These are phyloP conservation scores for Centella asiatica DNA, from an alignment of 129 eudicot species.

Conservation along the genomic window DNA sequence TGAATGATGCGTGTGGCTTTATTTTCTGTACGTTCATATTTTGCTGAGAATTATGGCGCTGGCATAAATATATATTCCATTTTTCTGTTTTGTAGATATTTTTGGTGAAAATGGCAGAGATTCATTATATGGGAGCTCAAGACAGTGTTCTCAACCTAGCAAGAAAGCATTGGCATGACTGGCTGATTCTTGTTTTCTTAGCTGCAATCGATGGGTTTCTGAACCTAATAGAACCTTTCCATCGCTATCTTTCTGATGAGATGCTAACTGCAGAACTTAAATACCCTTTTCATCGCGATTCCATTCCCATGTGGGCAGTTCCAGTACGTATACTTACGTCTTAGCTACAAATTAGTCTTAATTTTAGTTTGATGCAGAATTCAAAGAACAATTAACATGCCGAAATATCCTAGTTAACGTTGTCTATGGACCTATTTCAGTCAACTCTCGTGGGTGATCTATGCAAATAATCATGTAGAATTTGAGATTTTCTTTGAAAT, in stretches of 20 bases:
- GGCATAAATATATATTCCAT: background rate
- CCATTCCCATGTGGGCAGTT: slow-evolving; percentile 80
- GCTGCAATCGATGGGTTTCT: slow-evolving; percentile 49
- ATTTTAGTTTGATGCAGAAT: too few species aligned
- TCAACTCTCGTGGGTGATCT: too few species aligned
- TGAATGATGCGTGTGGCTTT: too few species aligned
- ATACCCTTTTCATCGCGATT: slow-evolving; percentile 70
- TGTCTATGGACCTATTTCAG: too few species aligned
- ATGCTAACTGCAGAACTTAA: slow-evolving; percentile 65
- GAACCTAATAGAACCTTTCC: slow-evolving; percentile 82
- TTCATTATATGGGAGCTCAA: slow-evolving; percentile 77
- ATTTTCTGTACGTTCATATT: too few species aligned
- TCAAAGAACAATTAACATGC: too few species aligned
- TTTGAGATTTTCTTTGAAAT: too few species aligned
- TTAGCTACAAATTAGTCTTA: too few species aligned
- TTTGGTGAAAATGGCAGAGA: slow-evolving; percentile 71
- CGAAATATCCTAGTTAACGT: too few species aligned
- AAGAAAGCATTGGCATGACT: slow-evolving; percentile 69
- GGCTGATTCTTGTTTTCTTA: slow-evolving; percentile 66
- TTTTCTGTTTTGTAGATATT: slow-evolving; percentile 1
- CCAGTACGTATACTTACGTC: slow-evolving; percentile 85
- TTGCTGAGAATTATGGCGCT: too few species aligned
- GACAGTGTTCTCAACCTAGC: slow-evolving; percentile 58
- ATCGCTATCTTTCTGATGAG: slow-evolving; percentile 69
- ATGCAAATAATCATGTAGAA: too few species aligned